phyloP scores from a whole-genome alignment of 2,329 filamentous ascomycete species.

The Chaetomiaceae sp. region DNA sequence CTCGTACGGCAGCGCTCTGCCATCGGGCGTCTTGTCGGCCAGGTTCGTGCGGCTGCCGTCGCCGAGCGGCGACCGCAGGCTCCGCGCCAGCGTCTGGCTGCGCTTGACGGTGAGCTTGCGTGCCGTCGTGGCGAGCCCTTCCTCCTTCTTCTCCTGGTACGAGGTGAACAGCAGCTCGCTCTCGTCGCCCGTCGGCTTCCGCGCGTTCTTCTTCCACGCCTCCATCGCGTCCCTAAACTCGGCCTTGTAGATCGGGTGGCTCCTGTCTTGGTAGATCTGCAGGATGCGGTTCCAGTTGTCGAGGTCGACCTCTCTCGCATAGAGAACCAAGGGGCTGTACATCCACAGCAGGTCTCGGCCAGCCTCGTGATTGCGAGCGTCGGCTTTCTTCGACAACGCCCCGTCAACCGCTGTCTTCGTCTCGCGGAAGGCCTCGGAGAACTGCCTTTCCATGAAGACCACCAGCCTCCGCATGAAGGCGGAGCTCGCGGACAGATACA shows the following conservation, averaged over 20 bases:
- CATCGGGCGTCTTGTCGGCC: slow-evolving; percentile 54
- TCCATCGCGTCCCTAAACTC: slow-evolving; percentile 73
- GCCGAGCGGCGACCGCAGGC: slow-evolving; percentile 60
- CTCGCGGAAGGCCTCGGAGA: slow-evolving; percentile 67
- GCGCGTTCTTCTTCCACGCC: slow-evolving; percentile 73
- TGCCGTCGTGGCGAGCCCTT: slow-evolving; percentile 64
- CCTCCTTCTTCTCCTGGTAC: slow-evolving; percentile 77
- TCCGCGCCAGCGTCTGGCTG: slow-evolving; percentile 77
- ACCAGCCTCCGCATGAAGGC: slow-evolving; percentile 73
- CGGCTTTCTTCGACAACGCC: slow-evolving; percentile 59
- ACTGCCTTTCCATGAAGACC: slow-evolving; percentile 75
- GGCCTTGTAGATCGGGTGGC: slow-evolving; percentile 68
- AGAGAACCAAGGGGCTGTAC: slow-evolving; percentile 81
- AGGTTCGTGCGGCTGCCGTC: slow-evolving; percentile 47
- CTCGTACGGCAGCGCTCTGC: slow-evolving; percentile 68
- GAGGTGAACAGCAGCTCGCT: slow-evolving; percentile 81
- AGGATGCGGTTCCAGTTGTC: slow-evolving; percentile 76
- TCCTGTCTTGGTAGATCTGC: slow-evolving; percentile 72
- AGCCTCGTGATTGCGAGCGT: slow-evolving; percentile 62
- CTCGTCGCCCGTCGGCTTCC: slow-evolving; percentile 71
- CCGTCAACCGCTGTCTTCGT: slow-evolving; percentile 59
- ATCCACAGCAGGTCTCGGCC: slow-evolving; percentile 75
- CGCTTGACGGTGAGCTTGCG: slow-evolving; percentile 90
- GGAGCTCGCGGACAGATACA: slow-evolving; percentile 70
- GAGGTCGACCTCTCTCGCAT: slow-evolving; percentile 76